Conservation (phyloP, 495 filamentous ascomycete genomes). For the Geopyxis carbonaria region DNA sequence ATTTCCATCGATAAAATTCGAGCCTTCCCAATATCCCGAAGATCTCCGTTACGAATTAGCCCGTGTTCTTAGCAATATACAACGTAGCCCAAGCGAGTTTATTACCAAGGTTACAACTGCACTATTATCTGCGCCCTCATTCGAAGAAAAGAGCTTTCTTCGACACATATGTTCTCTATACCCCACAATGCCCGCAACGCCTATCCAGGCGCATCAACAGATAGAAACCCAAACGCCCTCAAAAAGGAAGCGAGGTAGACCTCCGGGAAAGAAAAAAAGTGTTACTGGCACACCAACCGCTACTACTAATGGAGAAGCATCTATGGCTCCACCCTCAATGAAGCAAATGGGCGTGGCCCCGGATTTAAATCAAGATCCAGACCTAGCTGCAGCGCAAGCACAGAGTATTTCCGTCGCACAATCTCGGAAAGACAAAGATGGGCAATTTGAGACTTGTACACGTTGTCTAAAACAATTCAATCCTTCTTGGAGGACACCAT, state of each 20-base stretch:
- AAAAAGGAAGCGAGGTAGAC: slow-evolving; percentile 4
- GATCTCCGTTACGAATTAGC: slow-evolving; percentile 23
- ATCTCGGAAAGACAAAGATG: slow-evolving; percentile 9
- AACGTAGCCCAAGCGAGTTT: slow-evolving; percentile 13
- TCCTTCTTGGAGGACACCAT: slow-evolving; percentile 20
- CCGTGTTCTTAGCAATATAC: slow-evolving; percentile 17
- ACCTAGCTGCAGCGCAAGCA: background rate
- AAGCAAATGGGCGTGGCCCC: background rate
- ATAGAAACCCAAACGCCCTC: slow-evolving; percentile 3
- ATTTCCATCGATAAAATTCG: slow-evolving; percentile 6
- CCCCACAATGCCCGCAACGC: slow-evolving; percentile 7
- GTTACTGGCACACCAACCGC: background rate
- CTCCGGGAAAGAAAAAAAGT: slow-evolving; percentile 9
- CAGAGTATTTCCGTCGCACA: slow-evolving; percentile 1
- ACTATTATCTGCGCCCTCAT: slow-evolving; percentile 19
- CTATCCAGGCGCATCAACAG: slow-evolving; percentile 3
- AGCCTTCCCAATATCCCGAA: slow-evolving; percentile 18
- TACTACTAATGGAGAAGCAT: background rate
- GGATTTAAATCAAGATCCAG: background rate
- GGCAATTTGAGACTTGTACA: slow-evolving; percentile 16
- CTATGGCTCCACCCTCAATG: background rate
- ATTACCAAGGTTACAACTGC: slow-evolving; percentile 15
- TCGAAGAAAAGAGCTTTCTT: slow-evolving; percentile 17
- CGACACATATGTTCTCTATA: slow-evolving; percentile 22
- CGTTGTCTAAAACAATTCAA: slow-evolving; percentile 22